phyloP scores from a whole-genome alignment of 129 eudicot genomes.

The Helianthus annuus region DNA sequence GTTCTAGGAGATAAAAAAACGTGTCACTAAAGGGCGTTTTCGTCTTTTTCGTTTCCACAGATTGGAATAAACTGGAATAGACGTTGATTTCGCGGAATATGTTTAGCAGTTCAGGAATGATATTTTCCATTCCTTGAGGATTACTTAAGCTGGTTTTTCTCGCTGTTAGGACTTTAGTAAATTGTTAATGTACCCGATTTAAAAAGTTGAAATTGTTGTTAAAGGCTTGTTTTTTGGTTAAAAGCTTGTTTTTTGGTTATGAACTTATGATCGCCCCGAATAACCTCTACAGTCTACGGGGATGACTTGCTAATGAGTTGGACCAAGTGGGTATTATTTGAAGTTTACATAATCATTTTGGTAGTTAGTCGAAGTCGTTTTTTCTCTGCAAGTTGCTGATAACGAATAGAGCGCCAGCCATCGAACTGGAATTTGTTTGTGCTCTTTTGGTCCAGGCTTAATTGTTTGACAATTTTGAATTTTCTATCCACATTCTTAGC shows the following conservation, averaged over 20 bases:
- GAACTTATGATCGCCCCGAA: not conserved
- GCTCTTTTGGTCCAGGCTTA: no score
- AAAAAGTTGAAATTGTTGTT: constrained; percentile 15
- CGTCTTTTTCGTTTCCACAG: not conserved
- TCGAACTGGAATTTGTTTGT: no score
- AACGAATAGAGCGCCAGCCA: no score
- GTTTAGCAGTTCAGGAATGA: constrained; percentile 41
- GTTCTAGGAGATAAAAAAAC: constrained; percentile 48
- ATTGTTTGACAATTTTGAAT: no score
- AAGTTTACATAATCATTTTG: no score
- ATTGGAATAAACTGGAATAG: constrained; percentile 36
- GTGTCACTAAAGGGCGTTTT: constrained; percentile 21
- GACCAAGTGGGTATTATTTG: no score
- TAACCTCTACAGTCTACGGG: not conserved
- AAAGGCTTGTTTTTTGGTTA: constrained; percentile 2
- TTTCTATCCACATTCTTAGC: no score
- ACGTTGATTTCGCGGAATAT: constrained; percentile 24
- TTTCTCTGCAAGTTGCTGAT: no score
- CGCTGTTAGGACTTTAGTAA: constrained; percentile 30
- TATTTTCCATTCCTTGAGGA: constrained; percentile 31
- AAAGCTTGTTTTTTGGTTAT: constrained; percentile 4
- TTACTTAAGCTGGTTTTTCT: constrained; percentile 25
- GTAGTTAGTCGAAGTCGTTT: no score
- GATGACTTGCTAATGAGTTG: not conserved
- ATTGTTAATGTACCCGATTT: constrained; percentile 23